A percentile compares a stretch with the other conserved stretches of the same genome.
phyloP scores from a whole-genome alignment of 2,329 filamentous ascomycete species.

The Nemania bipapillata region DNA sequence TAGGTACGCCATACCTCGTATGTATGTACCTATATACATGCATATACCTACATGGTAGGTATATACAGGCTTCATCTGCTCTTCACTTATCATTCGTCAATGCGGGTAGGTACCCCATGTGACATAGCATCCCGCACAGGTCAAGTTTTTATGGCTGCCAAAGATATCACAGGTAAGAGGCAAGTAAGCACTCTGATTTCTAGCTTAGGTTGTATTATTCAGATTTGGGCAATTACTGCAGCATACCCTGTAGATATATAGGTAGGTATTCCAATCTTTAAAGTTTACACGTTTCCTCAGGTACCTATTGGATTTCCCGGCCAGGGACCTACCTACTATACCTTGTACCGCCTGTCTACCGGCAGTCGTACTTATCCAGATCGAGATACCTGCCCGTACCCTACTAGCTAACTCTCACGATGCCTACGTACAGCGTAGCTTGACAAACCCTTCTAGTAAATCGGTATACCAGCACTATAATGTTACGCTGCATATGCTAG shows the following conservation, averaged over 20 bases:
- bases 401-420: background rate
- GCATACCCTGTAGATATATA: background rate
- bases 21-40: background rate
- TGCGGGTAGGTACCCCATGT: background rate
- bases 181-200: background rate
- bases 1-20: background rate
- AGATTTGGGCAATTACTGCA: background rate
- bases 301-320: background rate
- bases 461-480: background rate
- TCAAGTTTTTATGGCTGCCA: background rate
- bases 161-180: background rate
- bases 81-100: background rate
- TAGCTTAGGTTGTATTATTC: too few species aligned
- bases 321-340: background rate
- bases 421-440: background rate
- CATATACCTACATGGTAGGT: background rate
- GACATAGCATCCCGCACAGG: background rate
- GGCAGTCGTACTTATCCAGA: background rate
- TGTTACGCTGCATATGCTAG: background rate
- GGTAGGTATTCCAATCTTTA: too few species aligned
- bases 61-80: background rate
- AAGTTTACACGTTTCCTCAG: background rate
- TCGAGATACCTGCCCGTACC: background rate
- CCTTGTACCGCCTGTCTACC: background rate
- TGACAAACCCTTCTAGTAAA: background rate